A percentile compares a stretch with the other conserved stretches of the same genome.
Evolutionary conservation across 2,329 filamentous ascomycete species (phyloP).

Genomic region (Gnomoniopsis sp.): DNA sequence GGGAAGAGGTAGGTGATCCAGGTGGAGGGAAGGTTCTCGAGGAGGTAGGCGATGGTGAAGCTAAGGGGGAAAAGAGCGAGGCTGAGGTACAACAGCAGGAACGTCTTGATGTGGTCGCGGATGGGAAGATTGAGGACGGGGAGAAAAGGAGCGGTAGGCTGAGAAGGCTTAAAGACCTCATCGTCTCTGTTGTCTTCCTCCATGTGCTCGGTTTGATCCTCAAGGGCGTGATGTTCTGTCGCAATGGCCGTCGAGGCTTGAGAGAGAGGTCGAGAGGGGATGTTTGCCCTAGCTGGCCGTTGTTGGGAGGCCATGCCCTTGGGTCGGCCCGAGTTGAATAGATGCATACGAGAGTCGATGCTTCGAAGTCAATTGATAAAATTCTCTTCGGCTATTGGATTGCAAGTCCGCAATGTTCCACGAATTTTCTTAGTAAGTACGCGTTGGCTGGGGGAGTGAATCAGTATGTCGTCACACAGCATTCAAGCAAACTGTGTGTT

Average conservation of each 20-base stretch:
- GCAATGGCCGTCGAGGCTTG: background rate
- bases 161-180: background rate
- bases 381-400: background rate
- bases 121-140: background rate
- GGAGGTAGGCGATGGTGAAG: background rate
- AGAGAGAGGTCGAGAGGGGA: background rate
- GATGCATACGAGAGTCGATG: too few species aligned
- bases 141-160: background rate
- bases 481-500: background rate
- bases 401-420: background rate
- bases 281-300: background rate
- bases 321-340: background rate
- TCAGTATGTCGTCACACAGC: background rate
- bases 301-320: background rate
- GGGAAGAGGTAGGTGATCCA: conserved; percentile 8
- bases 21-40: background rate
- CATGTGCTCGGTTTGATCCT: background rate
- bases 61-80: conserved; percentile 1
- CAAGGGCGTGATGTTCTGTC: background rate
- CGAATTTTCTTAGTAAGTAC: background rate
- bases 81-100: conserved; percentile 2
- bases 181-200: background rate
- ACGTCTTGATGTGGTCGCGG: conserved; percentile 12
- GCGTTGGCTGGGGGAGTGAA: background rate
- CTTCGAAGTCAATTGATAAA: background rate